Evolutionary conservation across 2,329 filamentous ascomycete genomes (phyloP).

Genomic region (Metarhizium humberi): DNA sequence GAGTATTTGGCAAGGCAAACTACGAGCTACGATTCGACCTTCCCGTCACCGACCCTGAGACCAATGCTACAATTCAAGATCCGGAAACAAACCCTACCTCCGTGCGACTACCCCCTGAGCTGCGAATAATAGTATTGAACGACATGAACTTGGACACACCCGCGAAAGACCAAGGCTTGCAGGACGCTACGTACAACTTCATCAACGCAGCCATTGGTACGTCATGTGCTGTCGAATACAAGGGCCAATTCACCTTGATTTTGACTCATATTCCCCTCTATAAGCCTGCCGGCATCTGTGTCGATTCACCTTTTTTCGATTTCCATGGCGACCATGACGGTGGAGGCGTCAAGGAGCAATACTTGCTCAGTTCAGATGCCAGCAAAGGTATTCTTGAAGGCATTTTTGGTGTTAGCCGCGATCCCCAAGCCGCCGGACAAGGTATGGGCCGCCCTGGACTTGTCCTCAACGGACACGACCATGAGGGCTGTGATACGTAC

Average conservation of each 20-base stretch:
- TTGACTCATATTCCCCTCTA: constrained; percentile 88
- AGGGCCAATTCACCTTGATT: constrained; percentile 67
- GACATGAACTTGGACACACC: constrained; percentile 90
- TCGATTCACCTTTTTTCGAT: constrained; percentile 73
- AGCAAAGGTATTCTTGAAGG: constrained; percentile 73
- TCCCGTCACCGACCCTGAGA: constrained; percentile 30
- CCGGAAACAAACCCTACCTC: constrained; percentile 34
- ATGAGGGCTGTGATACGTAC: constrained; percentile 84
- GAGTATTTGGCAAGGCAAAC: constrained; percentile 76
- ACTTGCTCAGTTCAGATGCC: constrained; percentile 68
- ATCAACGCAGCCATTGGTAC: constrained; percentile 59
- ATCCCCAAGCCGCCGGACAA: constrained; percentile 43
- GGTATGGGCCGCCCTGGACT: constrained; percentile 66
- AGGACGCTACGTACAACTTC: constrained; percentile 69
- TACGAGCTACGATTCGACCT: constrained; percentile 75
- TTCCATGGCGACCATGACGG: constrained; percentile 60
- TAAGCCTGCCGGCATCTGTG: constrained; percentile 73
- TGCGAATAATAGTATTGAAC: constrained; percentile 82
- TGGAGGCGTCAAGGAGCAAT: constrained; percentile 80
- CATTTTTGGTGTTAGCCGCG: constrained; percentile 67
- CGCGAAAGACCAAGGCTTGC: constrained; percentile 55
- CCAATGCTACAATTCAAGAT: constrained; percentile 32
- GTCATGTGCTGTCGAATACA: constrained; percentile 49
- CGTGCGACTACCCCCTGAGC: constrained; percentile 48
- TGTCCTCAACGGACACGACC: constrained; percentile 88